Evolutionary conservation across 208 protist genomes (phyloP), one percentile per base, ranked within the genome.

Genomic region (Eutreptiella sp.): DNA sequence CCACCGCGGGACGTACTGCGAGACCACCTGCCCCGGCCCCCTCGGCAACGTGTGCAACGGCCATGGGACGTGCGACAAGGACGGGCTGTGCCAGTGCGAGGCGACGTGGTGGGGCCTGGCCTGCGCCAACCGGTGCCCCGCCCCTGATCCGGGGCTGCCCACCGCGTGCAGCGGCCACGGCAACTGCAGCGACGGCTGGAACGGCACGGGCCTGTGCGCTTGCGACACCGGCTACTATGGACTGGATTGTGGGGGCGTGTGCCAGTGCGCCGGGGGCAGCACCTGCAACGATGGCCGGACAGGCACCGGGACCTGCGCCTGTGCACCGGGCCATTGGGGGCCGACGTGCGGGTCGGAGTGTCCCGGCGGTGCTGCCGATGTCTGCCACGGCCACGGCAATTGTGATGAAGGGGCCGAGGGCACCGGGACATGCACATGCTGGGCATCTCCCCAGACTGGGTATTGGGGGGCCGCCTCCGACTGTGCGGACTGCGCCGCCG

Each of bases 91-190:
- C 43, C 19, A 48, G 43, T 48, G 43, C 43, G 5, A 5, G 16
- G 43, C 43, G 5, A 23, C 43, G 19, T 48, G 9, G 19, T 29
- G 19, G 7, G 43, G 43, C 43, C 9, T 11, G 14, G 19, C 19
- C 21, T 48, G 43, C n/a, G 23, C 43, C 43, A n/a, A 27, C 43
- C 5, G 43, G 9, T 7, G 23, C 43, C 9, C 21, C 9, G 7
- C 16, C 16, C 26, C 19, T 11, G 19, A 28, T n/a, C 9, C 9
- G 9, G 5, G 16, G 9, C 26, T 14, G n/a, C 9, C 21, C 19
- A 48, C 43, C 21, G n/a, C 43, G 9, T 57, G 50, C 19, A 39
- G 11, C 39, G 50, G 34, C 11, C 50, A 57, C 50, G 50, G 50
- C 9, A 39, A 16, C 7, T 57, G 50, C 50, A 47, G n/a, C 50